A percentile compares a stretch with the other conserved stretches of the same genome.
Conservation (phyloP, 371 early-diverging fungal genomes). For the Haplosporangium sp. region DNA sequence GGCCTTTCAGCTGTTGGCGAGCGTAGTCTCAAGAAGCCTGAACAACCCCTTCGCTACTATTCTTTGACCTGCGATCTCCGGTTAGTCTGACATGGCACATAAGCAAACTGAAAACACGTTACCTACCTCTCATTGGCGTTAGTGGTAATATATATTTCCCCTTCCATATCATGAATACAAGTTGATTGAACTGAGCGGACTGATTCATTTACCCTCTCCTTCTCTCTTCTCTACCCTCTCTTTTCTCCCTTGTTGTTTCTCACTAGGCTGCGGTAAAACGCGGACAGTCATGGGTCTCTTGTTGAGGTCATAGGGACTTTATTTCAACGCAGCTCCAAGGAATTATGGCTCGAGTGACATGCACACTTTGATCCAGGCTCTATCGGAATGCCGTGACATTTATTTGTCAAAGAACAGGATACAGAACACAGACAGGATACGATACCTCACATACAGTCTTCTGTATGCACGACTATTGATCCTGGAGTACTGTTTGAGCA, state of each 20-base stretch:
- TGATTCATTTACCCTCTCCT: background rate
- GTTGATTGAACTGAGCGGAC: constrained; percentile 2
- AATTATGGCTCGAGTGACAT: constrained; percentile 16
- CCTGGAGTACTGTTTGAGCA: constrained; percentile 6
- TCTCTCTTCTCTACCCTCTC: constrained; percentile 6
- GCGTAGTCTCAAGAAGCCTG: background rate
- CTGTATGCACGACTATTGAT: constrained; percentile 23
- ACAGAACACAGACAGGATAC: constrained; percentile 14
- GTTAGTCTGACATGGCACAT: no score
- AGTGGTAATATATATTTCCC: background rate
- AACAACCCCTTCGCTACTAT: constrained; percentile 17
- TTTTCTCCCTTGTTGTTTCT: background rate
- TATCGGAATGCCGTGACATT: background rate
- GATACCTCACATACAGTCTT: constrained; percentile 18
- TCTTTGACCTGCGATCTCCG: constrained; percentile 21
- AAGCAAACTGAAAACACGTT: constrained; percentile 3
- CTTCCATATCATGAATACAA: background rate
- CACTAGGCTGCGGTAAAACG: constrained; percentile 17
- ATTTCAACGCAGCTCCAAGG: constrained; percentile 14
- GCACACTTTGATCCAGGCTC: constrained; percentile 5
- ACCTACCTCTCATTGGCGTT: constrained; percentile 24
- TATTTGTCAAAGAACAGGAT: background rate
- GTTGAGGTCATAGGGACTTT: constrained; percentile 15
- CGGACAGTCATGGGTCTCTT: constrained; percentile 10
- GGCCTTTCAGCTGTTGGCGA: constrained; percentile 14